Conservation (phyloP, 768 basidiomycete genomes). For the Hypholoma fasciculare region DNA sequence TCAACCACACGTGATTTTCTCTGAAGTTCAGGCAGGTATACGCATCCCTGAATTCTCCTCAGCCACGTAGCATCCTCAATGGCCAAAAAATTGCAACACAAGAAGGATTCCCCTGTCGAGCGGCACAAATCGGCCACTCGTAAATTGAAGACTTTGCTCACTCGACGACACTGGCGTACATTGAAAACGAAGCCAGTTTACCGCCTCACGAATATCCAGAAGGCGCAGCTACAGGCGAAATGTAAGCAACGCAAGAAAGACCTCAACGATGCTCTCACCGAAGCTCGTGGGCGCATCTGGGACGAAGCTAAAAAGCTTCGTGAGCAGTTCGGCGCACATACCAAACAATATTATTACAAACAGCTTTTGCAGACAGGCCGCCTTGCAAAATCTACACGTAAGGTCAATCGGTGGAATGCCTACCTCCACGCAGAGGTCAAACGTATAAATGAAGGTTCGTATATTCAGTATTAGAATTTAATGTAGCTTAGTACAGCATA, state of each 20-base stretch:
- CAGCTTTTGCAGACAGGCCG: background rate
- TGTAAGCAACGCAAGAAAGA: background rate
- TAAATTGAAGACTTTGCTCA: background rate
- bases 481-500: too few relatives aligned
- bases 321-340: background rate
- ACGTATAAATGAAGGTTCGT: background rate
- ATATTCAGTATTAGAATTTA: too few relatives aligned
- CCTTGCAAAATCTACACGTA: background rate
- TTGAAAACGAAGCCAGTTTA: background rate
- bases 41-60: background rate
- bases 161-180: background rate
- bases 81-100: background rate
- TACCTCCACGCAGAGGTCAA: background rate
- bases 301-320: background rate
- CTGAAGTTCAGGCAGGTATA: background rate
- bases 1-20: conserved; percentile 1
- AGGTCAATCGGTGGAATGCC: background rate
- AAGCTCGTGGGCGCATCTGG: background rate
- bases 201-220: background rate
- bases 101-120: background rate
- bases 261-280: background rate
- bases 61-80: background rate
- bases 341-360: background rate
- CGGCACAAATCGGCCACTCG: background rate
- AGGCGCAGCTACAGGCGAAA: background rate